Base-by-base conservation (phyloP, 306 rosid species). In the Parietaria judaica region DNA sequence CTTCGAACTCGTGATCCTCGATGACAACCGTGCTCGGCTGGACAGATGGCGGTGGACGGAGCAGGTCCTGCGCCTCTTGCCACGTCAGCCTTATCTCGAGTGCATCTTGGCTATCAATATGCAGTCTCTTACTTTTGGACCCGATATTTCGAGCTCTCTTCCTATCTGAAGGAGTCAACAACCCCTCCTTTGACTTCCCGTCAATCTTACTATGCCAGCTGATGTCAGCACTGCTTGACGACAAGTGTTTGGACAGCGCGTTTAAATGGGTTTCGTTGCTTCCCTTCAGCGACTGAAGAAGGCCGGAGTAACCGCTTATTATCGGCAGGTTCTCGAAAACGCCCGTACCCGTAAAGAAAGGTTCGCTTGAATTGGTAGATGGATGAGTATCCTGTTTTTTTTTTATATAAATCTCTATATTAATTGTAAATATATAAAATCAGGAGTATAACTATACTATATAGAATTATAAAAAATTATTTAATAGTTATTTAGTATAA, bases 51-150 rank as follows among this genome's bases (percentile, higher is more conserved):
- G 98, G 96, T 49, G 99, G 96, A 72, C 89, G 81, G 41, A 92
- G 96, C 83, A 92, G 69, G 80, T 92, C 99, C 71, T 92, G 99
- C 55, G 95, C 94, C 78, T 92, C 96, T 67, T 88, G 95, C 99
- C 99, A 92, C 3, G 96, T 92, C 74, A 92, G 90, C 74, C 82
- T 84, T 70, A 92, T 78, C 77, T 92, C 96, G 70, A 88, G 75
- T 50, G 90, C 96, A 74, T 92, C 99, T 54, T 86, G 95, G 83
- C 88, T 82, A 74, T 92, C 99, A 72, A 92, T 86, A 77, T 82
- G 90, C 83, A 92, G 63, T 83, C 99, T 86, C 81, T 86, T 92
- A 78, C 90, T 84, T 82, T 92, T 92, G 58, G 96, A 81, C 52
- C 99, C 99, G 70, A 92, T 86, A 74, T 88, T 92, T 35, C 95